Base-by-base conservation (phyloP, 352 stramenopile species). In the Salisapilia sapeloensis region DNA sequence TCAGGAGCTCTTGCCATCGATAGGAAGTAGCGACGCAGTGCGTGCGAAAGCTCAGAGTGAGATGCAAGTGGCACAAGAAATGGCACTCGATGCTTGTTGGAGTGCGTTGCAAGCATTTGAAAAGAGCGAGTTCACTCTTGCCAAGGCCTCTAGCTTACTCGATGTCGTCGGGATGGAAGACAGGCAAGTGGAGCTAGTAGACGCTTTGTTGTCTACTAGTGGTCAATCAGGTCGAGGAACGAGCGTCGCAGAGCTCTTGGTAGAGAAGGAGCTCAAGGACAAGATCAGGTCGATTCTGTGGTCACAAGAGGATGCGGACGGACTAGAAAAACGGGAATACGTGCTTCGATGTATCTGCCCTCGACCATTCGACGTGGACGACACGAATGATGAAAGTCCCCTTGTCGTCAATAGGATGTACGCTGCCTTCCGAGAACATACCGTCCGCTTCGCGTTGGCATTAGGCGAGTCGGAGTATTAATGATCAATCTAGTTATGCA, bases 331-430 rank as follows among this genome's bases (percentile, higher is more conserved):
- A 24, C 60, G 72, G 15, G 72, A 87, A 34, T 87, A 87, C 38
- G 60, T 87, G 7, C 51, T 85, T 23, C 67, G 67, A 19, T 80
- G 66, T 34, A 62, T 81, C 16, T 78, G 66, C 21, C 64, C 69
- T 13, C 50, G 72, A 24, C 66, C 72, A 9, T 87, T 75, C n/a
- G 44, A 51, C 20, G 29, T 0, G 12, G 21, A 48, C 27, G 39
- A 14, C 26, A 31, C 42, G 31, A 29, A 56, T 15, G 65, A 80
- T 11, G 56, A 71, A 19, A 82, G 58, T 23, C 74, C 65, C 0
- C 41, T 82, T 19, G 64, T 81, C 11, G 61, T 85, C 12, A 81
- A 64, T 40, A 69, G 74, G 24, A 80, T 89, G 60, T 89, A 84
- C 41, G 74, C 69, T 8, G 52, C 51, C 16, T 89, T 85, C 37